Conservation (phyloP, 2,329 filamentous ascomycete species). For the Ascochyta clinopodiicola region DNA sequence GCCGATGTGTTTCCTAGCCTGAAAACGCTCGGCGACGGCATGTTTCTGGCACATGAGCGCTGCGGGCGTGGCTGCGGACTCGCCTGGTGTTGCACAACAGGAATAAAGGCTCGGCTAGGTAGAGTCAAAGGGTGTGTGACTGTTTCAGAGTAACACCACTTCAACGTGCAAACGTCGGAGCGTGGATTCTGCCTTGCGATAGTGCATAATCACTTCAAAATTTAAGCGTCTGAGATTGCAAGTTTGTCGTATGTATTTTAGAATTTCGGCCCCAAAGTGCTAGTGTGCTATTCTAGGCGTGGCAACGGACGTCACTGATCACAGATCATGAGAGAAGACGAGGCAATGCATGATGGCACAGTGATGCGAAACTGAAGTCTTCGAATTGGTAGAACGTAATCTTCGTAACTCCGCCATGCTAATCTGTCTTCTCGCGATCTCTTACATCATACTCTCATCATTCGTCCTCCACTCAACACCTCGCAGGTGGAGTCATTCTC, state of each 20-base stretch:
- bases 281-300: constrained; percentile 13
- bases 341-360: constrained; percentile 17
- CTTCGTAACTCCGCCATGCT: not conserved
- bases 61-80: constrained; percentile 7
- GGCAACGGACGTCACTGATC: constrained; percentile 21
- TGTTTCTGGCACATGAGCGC: constrained; percentile 27
- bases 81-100: constrained; percentile 12
- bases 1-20: constrained; percentile 14
- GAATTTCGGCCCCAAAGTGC: not conserved
- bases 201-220: not conserved
- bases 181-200: not conserved
- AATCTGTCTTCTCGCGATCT: constrained; percentile 10
- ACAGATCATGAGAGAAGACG: constrained; percentile 1
- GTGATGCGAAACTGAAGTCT: constrained; percentile 21
- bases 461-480: constrained; percentile 32
- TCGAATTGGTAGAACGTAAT: constrained; percentile 11
- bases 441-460: constrained; percentile 14
- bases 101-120: constrained; percentile 14
- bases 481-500: constrained; percentile 24
- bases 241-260: not conserved
- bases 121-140: constrained; percentile 21
- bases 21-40: not conserved
- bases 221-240: not conserved
- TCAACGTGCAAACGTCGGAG: constrained; percentile 1
- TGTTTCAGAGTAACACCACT: constrained; percentile 21